phyloP scores from a whole-genome alignment of 2,329 filamentous ascomycete species.

The Colletotrichum navitas region DNA sequence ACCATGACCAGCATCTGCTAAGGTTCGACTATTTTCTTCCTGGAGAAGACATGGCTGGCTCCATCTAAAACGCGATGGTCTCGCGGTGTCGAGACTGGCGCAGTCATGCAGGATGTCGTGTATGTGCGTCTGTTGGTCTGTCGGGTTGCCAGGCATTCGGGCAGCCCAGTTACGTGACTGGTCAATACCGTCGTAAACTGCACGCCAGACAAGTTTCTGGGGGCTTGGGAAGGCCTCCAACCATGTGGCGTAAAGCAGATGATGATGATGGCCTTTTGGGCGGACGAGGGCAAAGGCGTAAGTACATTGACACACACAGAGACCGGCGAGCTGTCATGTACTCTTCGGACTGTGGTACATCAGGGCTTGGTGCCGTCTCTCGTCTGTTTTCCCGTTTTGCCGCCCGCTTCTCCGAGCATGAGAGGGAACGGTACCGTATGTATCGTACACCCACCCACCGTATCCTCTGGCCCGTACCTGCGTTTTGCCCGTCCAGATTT shows the following conservation, averaged over 20 bases:
- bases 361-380: conserved; percentile 26
- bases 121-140: conserved; percentile 23
- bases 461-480: conserved; percentile 31
- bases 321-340: conserved; percentile 35
- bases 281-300: conserved; percentile 23
- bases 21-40: background rate
- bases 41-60: conserved; percentile 20
- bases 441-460: background rate
- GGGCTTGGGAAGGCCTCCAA: conserved; percentile 29
- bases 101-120: conserved; percentile 39
- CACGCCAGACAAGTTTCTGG: conserved; percentile 7
- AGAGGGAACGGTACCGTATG: background rate
- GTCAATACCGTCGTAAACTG: background rate
- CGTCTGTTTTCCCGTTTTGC: conserved; percentile 21
- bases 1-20: too few species aligned
- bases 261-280: background rate
- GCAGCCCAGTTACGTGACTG: background rate
- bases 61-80: conserved; percentile 21
- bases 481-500: conserved; percentile 50
- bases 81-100: conserved; percentile 26
- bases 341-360: conserved; percentile 38
- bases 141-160: background rate
- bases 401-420: background rate
- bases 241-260: background rate
- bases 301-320: conserved; percentile 21